These are phyloP conservation scores for Fraxinus baroniana DNA, from an alignment of 305 asterid species.

Conservation along the genomic window DNA sequence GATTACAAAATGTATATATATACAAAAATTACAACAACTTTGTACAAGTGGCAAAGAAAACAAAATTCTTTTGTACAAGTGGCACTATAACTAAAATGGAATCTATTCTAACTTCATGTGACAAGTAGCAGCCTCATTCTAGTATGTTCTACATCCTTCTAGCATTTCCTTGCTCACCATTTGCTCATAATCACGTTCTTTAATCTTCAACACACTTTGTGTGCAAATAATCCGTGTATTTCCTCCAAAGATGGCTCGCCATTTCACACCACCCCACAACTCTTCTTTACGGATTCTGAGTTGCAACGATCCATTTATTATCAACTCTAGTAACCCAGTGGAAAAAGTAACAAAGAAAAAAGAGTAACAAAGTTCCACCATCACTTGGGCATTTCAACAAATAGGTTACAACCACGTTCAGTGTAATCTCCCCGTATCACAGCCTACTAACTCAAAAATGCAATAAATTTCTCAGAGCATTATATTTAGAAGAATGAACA, in stretches of 20 bases:
- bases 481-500: background rate
- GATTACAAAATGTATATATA: too few species aligned
- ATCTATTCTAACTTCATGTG: too few species aligned
- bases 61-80: too few species aligned
- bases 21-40: too few species aligned
- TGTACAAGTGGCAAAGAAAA: too few species aligned
- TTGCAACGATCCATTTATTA: constrained; percentile 8
- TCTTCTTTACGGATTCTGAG: constrained; percentile 20
- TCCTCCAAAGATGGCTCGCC: constrained; percentile 50
- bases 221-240: too few species aligned
- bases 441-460: background rate
- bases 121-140: too few species aligned
- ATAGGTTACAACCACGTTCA: background rate
- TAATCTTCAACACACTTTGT: too few species aligned
- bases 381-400: constrained; percentile 20
- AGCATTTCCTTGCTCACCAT: too few species aligned
- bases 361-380: background rate
- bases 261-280: constrained; percentile 19
- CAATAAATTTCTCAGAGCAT: background rate
- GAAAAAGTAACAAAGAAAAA: background rate
- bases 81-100: too few species aligned
- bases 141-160: too few species aligned
- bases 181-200: too few species aligned
- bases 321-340: background rate
- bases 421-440: background rate